phyloP scores from a whole-genome alignment of 2,329 filamentous ascomycete species.

The Colletotrichum sojae region DNA sequence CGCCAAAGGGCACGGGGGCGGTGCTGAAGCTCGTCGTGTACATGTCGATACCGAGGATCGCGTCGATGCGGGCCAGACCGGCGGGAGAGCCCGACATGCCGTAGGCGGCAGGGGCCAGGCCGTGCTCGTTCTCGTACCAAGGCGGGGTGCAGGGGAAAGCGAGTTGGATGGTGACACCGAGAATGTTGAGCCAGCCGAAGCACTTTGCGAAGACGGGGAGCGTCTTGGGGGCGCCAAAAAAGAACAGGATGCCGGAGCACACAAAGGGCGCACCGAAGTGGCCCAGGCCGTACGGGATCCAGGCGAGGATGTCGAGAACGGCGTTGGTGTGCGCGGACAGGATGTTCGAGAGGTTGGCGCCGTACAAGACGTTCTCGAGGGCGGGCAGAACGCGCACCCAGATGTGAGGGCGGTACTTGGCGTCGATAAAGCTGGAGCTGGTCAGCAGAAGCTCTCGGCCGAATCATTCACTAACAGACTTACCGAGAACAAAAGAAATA shows the following conservation, averaged over 20 bases:
- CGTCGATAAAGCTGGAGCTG: slow-evolving; percentile 82
- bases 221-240: slow-evolving; percentile 89
- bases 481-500: slow-evolving; percentile 96
- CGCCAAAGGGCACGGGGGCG: slow-evolving; percentile 92
- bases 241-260: slow-evolving; percentile 83
- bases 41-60: slow-evolving; percentile 90
- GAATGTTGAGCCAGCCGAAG: slow-evolving; percentile 93
- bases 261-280: slow-evolving; percentile 91
- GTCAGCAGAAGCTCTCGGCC: slow-evolving; percentile 3
- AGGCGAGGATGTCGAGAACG: slow-evolving; percentile 88
- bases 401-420: slow-evolving; percentile 90
- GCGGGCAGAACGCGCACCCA: slow-evolving; percentile 96
- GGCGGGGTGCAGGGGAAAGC: slow-evolving; percentile 94
- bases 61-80: slow-evolving; percentile 89
- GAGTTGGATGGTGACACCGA: slow-evolving; percentile 89
- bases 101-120: slow-evolving; percentile 91
- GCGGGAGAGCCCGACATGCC: slow-evolving; percentile 91
- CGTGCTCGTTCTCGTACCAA: slow-evolving; percentile 97
- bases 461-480: slow-evolving; percentile 54
- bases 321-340: slow-evolving; percentile 90
- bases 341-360: slow-evolving; percentile 95
- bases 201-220: slow-evolving; percentile 86
- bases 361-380: slow-evolving; percentile 96
- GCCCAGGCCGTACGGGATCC: slow-evolving; percentile 92
- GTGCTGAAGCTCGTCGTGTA: slow-evolving; percentile 94